Evolutionary conservation across 1,284 basidiomycete species (phyloP).

Genomic region (Ganoderma lingzhi): DNA sequence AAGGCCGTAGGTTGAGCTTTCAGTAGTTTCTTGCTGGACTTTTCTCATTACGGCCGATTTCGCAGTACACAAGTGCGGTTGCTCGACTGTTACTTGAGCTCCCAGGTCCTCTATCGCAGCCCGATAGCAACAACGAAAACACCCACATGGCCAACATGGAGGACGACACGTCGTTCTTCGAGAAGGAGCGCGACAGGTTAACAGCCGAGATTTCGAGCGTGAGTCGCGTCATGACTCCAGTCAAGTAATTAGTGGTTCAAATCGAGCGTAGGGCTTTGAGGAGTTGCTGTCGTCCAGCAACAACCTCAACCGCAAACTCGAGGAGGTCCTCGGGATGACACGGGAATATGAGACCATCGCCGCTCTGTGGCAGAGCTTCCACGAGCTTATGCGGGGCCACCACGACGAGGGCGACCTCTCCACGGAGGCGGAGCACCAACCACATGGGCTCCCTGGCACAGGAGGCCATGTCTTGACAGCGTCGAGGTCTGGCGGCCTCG

Average conservation of each 20-base stretch:
- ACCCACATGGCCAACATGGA: conserved; percentile 39
- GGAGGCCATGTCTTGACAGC: conserved; percentile 68
- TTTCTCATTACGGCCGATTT: background rate
- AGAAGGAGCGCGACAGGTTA: conserved; percentile 78
- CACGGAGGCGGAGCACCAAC: conserved; percentile 37
- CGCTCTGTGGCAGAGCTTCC: conserved; percentile 85
- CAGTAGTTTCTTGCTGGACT: background rate
- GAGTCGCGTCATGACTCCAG: conserved; percentile 36
- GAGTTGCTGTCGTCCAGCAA: conserved; percentile 88
- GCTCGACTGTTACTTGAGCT: background rate
- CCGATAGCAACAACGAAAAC: no score
- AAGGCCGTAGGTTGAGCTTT: background rate
- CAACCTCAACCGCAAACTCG: conserved; percentile 89
- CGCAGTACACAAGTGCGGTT: background rate
- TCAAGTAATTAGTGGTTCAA: background rate
- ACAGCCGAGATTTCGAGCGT: conserved; percentile 78
- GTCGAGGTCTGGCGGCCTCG: conserved; percentile 38
- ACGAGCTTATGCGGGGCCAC: conserved; percentile 75
- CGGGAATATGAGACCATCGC: conserved; percentile 94
- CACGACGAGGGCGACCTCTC: conserved; percentile 44
- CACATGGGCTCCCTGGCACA: conserved; percentile 66
- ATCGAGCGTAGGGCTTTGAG: conserved; percentile 80
- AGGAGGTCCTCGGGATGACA: conserved; percentile 92
- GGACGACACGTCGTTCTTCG: conserved; percentile 74
- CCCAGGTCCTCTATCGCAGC: background rate